Percentiles rank a stretch among this genome's conserved stretches.
Evolutionary conservation across 108 stramenopile genomes (phyloP).

Genomic region (Aurantiochytrium sp.): DNA sequence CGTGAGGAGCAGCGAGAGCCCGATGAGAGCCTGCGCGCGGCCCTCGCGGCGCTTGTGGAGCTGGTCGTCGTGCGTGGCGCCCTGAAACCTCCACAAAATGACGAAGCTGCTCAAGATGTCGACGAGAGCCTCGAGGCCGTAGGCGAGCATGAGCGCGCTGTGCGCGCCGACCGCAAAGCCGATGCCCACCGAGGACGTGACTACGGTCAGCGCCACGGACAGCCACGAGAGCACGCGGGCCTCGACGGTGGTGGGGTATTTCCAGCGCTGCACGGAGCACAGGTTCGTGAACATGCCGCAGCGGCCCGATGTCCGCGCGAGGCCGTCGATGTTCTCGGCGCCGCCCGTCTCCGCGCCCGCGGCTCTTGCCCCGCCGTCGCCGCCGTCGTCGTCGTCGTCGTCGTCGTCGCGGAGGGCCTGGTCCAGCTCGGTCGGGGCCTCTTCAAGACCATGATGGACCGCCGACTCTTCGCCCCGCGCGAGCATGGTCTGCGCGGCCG

Average conservation of each 20-base stretch:
- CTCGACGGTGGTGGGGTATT: not conserved
- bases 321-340: too few species aligned
- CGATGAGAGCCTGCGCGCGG: not conserved
- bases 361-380: too few species aligned
- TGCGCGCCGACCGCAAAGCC: not conserved
- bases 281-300: not conserved
- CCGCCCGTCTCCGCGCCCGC: too few species aligned
- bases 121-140: not conserved
- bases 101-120: not conserved
- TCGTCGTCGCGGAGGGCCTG: too few species aligned
- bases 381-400: too few species aligned
- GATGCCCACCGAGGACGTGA: not conserved
- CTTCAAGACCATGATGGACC: too few species aligned
- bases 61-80: not conserved
- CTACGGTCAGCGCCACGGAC: not conserved
- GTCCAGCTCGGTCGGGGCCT: too few species aligned
- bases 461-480: too few species aligned
- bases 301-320: not conserved
- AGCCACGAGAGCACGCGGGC: not conserved
- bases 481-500: too few species aligned
- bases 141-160: slow-evolving; percentile 6
- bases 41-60: not conserved
- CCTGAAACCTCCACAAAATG: not conserved
- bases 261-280: not conserved
- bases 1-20: not conserved